Conservation (phyloP, 257 asterid genomes). For the Buddleja alternifolia region DNA sequence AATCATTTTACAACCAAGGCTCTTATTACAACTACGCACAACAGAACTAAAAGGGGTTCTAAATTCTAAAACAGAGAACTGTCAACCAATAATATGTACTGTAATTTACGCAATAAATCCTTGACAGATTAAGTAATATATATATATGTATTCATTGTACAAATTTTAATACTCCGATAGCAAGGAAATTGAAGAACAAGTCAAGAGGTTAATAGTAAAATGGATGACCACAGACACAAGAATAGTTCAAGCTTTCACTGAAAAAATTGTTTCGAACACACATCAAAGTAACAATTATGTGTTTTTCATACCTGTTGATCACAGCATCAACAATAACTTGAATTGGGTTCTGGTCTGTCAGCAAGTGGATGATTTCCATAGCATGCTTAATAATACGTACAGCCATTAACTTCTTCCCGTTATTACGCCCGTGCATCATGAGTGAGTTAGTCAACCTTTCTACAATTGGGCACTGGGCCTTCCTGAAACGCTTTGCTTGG, state of each 20-base stretch:
- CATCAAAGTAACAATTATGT: not conserved
- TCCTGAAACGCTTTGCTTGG: slow-evolving; percentile 78
- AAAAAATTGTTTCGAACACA: not conserved
- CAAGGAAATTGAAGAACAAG: not conserved
- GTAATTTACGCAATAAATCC: not conserved
- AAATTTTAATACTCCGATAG: too few relatives aligned
- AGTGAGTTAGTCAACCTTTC: slow-evolving; percentile 83
- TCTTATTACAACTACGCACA: not conserved
- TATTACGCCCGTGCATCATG: slow-evolving; percentile 95
- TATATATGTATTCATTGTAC: not conserved
- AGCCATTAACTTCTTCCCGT: slow-evolving; percentile 87
- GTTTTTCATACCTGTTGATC: slow-evolving; percentile 63
- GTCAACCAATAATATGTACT: not conserved
- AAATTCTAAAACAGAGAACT: not conserved
- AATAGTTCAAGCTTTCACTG: not conserved
- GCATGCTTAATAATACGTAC: slow-evolving; percentile 87
- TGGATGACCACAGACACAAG: not conserved
- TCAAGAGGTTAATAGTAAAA: not conserved
- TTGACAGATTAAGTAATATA: too few relatives aligned
- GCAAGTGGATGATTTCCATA: slow-evolving; percentile 83
- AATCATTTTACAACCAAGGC: not conserved
- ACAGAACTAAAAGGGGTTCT: too few relatives aligned
- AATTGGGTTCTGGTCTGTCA: slow-evolving; percentile 81
- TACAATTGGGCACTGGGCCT: slow-evolving; percentile 88
- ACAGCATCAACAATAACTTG: slow-evolving; percentile 87